Conservation (phyloP, 495 filamentous ascomycete genomes). For the Penicillium fimorum region DNA sequence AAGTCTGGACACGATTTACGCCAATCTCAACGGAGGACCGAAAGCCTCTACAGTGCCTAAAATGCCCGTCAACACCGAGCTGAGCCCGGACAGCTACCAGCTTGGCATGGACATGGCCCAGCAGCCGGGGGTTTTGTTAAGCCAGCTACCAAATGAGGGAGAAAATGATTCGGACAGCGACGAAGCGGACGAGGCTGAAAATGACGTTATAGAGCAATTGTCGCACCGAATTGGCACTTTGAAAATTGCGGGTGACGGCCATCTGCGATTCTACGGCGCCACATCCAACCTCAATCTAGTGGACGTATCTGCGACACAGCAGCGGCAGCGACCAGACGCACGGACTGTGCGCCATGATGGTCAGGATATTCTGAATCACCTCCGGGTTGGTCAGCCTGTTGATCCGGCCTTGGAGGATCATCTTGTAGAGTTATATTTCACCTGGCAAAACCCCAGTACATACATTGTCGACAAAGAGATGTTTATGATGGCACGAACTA, state of each 20-base stretch:
- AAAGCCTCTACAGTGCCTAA: not conserved
- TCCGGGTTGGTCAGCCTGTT: slow-evolving; percentile 44
- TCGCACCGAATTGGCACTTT: slow-evolving; percentile 48
- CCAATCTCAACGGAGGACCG: slow-evolving; percentile 30
- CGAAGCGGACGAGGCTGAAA: slow-evolving; percentile 46
- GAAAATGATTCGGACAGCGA: slow-evolving; percentile 42
- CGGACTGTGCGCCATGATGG: slow-evolving; percentile 47
- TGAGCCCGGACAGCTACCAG: slow-evolving; percentile 34
- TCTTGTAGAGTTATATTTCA: slow-evolving; percentile 50
- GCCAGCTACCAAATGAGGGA: slow-evolving; percentile 22
- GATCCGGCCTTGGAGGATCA: slow-evolving; percentile 46
- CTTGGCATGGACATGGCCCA: slow-evolving; percentile 37
- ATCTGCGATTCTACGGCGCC: slow-evolving; percentile 49
- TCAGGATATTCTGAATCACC: slow-evolving; percentile 44
- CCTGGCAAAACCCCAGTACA: slow-evolving; percentile 51
- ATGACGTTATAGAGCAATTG: slow-evolving; percentile 47
- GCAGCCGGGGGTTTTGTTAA: slow-evolving; percentile 30
- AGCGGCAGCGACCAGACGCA: slow-evolving; percentile 52
- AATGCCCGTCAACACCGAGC: slow-evolving; percentile 24
- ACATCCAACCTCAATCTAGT: slow-evolving; percentile 51
- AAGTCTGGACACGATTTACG: slow-evolving; percentile 42
- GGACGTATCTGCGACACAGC: slow-evolving; percentile 45
- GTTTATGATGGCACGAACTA: slow-evolving; percentile 41
- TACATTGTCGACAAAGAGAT: slow-evolving; percentile 52
- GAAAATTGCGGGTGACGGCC: slow-evolving; percentile 50